Percentiles rank a stretch among this genome's conserved stretches.
phyloP scores from a whole-genome alignment of 352 stramenopile genomes.

The Pythium aristosporum region DNA sequence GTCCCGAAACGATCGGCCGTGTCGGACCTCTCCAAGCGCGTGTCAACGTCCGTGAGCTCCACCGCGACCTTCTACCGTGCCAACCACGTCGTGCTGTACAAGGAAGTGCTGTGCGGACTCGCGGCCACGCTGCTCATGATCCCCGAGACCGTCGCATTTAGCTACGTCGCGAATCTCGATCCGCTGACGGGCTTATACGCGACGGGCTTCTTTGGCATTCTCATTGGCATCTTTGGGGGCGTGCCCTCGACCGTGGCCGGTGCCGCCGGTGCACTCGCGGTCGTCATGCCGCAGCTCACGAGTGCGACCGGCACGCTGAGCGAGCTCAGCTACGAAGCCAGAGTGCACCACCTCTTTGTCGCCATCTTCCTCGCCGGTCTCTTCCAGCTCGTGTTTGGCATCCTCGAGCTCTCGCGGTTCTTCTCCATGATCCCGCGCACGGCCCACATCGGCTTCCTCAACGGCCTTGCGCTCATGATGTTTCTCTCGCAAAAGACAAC shows the following conservation, averaged over 20 bases:
- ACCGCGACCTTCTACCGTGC: constrained; percentile 48
- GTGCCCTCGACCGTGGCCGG: constrained; percentile 87
- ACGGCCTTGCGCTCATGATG: constrained; percentile 95
- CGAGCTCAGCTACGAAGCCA: constrained; percentile 64
- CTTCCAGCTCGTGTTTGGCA: constrained; percentile 82
- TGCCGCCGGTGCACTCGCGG: constrained; percentile 87
- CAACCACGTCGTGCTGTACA: constrained; percentile 53
- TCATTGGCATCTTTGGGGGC: constrained; percentile 85
- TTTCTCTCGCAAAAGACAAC: constrained; percentile 92
- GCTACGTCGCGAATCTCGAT: constrained; percentile 88
- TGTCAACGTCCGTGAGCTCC: constrained; percentile 32
- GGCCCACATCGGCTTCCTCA: constrained; percentile 96
- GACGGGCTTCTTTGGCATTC: constrained; percentile 89
- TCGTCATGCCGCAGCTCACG: constrained; percentile 89
- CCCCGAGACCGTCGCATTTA: constrained; percentile 93
- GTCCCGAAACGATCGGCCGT: constrained; percentile 1
- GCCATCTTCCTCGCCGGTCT: constrained; percentile 85
- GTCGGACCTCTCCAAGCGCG: constrained; percentile 18
- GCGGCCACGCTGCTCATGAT: constrained; percentile 92
- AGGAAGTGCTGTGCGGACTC: constrained; percentile 85
- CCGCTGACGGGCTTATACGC: constrained; percentile 90
- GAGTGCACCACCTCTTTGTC: constrained; percentile 85
- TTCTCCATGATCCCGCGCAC: constrained; percentile 93
- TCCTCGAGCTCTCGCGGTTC: constrained; percentile 85
- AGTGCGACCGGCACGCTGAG: constrained; percentile 43